phyloP scores from a whole-genome alignment of 495 filamentous ascomycete genomes.

The Thermochaetoides thermophila region DNA sequence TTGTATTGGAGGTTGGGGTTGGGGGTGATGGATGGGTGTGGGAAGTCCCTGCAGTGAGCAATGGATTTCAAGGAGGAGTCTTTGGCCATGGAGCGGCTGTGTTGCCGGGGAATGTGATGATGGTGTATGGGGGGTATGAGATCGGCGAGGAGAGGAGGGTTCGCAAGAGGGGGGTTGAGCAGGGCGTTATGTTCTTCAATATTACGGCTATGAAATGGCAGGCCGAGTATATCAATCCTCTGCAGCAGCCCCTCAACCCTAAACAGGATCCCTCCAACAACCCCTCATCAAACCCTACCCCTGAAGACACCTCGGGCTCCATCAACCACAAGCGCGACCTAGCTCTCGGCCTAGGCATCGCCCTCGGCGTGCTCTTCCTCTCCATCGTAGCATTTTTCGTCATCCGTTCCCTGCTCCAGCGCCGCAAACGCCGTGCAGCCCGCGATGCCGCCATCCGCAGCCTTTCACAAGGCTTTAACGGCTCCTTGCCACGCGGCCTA shows the following conservation, averaged over 20 bases:
- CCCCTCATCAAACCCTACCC: no score
- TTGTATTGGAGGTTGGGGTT: conserved; percentile 53
- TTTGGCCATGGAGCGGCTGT: conserved; percentile 78
- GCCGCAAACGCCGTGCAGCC: conserved; percentile 11
- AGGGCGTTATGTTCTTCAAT: conserved; percentile 57
- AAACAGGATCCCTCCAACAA: neutral
- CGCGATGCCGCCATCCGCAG: conserved; percentile 25
- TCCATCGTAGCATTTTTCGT: conserved; percentile 30
- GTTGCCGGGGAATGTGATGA: conserved; percentile 78
- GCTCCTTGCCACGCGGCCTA: conserved; percentile 13
- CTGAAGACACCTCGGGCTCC: neutral
- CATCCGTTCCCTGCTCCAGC: conserved; percentile 39
- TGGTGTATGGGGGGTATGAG: conserved; percentile 68
- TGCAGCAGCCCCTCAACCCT: neutral
- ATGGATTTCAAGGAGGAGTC: conserved; percentile 38
- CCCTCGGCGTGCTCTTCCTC: conserved; percentile 48
- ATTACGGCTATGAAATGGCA: conserved; percentile 60
- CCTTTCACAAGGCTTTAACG: conserved; percentile 25
- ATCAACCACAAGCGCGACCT: neutral
- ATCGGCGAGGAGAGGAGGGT: conserved; percentile 31
- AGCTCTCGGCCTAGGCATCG: conserved; percentile 42
- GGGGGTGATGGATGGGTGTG: conserved; percentile 67
- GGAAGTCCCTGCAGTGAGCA: conserved; percentile 41
- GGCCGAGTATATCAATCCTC: conserved; percentile 41
- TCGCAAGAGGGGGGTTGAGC: conserved; percentile 15